Conservation (phyloP, 129 eudicot species). For the Ambrosia artemisiifolia region DNA sequence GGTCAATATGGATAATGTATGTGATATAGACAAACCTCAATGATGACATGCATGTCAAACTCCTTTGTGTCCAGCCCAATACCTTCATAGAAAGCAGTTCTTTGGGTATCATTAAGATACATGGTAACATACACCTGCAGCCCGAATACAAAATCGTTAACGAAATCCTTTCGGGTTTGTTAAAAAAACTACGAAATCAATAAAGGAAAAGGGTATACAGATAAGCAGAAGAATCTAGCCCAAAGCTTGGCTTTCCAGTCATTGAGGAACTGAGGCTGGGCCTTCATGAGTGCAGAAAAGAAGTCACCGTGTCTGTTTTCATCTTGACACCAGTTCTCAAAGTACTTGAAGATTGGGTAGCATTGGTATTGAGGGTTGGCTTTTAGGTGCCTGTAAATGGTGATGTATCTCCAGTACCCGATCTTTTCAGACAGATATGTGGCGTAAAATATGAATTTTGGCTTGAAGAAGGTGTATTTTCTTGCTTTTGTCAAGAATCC, state of each 20-base stretch:
- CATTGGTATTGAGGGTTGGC: constrained; percentile 86
- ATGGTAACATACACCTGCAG: constrained; percentile 93
- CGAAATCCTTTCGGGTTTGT: background rate
- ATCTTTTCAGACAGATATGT: constrained; percentile 96
- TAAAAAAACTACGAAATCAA: background rate
- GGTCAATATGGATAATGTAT: background rate
- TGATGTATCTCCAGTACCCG: constrained; percentile 98
- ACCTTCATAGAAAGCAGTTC: constrained; percentile 96
- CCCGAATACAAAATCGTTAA: background rate
- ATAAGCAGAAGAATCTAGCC: constrained; percentile 96
- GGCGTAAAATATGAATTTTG: constrained; percentile 96
- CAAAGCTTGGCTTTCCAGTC: constrained; percentile 99
- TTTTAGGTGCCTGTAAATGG: constrained; percentile 93
- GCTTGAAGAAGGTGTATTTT: constrained; percentile 96
- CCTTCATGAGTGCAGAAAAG: constrained; percentile 96
- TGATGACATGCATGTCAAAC: constrained; percentile 98
- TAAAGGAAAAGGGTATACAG: constrained; percentile 41
- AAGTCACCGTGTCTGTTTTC: constrained; percentile 98
- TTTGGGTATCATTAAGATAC: constrained; percentile 96
- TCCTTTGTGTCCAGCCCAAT: constrained; percentile 91
- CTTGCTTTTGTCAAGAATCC: constrained; percentile 97
- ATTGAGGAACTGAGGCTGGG: constrained; percentile 96
- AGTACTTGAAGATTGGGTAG: constrained; percentile 92
- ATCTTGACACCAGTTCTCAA: constrained; percentile 99
- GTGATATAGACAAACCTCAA: constrained; percentile 55